A percentile compares a stretch with the other conserved stretches of the same genome.
Evolutionary conservation across 1,284 basidiomycete species (phyloP).

Genomic region (Cryptococcus sp.): DNA sequence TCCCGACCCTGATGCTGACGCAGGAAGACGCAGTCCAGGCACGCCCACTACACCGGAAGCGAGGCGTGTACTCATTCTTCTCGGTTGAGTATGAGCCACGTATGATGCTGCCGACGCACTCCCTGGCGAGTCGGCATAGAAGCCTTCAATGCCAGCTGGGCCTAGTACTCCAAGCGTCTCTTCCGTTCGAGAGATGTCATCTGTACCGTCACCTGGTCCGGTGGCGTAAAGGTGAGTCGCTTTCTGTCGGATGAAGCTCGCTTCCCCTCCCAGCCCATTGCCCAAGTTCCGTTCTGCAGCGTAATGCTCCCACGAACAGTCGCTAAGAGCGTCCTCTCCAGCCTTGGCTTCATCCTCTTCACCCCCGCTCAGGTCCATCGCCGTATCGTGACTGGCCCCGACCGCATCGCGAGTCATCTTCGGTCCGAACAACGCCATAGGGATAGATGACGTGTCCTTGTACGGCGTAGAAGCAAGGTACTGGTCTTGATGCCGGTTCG

Average conservation of each 20-base stretch:
- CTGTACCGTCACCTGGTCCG: slow-evolving; percentile 1
- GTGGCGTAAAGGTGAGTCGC: slow-evolving; percentile 33
- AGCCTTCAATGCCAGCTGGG: no score
- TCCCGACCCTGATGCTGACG: slow-evolving; percentile 10
- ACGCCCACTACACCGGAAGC: not conserved
- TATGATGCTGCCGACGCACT: no score
- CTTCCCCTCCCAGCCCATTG: slow-evolving; percentile 45
- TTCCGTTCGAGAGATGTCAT: slow-evolving; percentile 2
- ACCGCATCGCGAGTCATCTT: slow-evolving; percentile 37
- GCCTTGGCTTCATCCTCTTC: slow-evolving; percentile 1
- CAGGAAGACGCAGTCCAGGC: not conserved
- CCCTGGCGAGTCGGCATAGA: no score
- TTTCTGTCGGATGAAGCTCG: slow-evolving; percentile 29
- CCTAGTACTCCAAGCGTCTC: not conserved
- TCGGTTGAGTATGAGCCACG: not conserved
- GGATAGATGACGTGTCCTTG: slow-evolving; percentile 43
- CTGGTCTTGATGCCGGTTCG: slow-evolving; percentile 28
- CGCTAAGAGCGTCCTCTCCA: not conserved
- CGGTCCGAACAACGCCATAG: slow-evolving; percentile 42
- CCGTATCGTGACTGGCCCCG: slow-evolving; percentile 19
- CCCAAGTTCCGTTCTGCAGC: slow-evolving; percentile 45
- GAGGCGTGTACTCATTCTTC: slow-evolving; percentile 9
- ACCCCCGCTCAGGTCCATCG: not conserved
- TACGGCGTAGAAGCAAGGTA: slow-evolving; percentile 34
- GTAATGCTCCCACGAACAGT: slow-evolving; percentile 28